Evolutionary conservation across 2,329 filamentous ascomycete genomes (phyloP).

Genomic region (Pseudogymnoascus sp.): DNA sequence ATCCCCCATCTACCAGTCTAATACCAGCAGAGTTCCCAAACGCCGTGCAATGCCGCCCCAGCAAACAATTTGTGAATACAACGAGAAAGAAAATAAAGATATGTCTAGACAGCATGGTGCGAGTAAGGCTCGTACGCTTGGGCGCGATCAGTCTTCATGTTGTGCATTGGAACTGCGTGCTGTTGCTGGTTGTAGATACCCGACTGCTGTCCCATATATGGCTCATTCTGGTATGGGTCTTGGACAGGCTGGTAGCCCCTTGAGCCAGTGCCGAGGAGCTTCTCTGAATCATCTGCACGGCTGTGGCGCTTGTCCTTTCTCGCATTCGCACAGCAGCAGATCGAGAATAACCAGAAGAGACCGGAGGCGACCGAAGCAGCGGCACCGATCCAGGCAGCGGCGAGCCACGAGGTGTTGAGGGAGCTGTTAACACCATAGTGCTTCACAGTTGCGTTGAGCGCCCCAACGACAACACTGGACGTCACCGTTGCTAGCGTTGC

Average conservation of each 20-base stretch:
- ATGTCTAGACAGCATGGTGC: conserved; percentile 41
- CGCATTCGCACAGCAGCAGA: conserved; percentile 67
- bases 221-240: conserved; percentile 30
- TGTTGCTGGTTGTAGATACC: conserved; percentile 35
- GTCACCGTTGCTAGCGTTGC: conserved; percentile 69
- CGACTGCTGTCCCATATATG: conserved; percentile 30
- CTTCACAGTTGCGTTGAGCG: conserved; percentile 58
- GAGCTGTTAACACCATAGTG: conserved; percentile 61
- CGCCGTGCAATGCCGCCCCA: conserved; percentile 4
- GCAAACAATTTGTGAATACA: neutral
- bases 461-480: conserved; percentile 60
- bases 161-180: conserved; percentile 26
- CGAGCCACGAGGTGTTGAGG: conserved; percentile 64
- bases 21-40: conserved; percentile 3
- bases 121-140: conserved; percentile 58
- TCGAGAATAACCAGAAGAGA: conserved; percentile 85
- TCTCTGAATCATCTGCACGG: conserved; percentile 24
- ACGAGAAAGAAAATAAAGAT: neutral
- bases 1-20: neutral
- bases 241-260: conserved; percentile 39
- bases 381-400: conserved; percentile 69
- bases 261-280: conserved; percentile 17
- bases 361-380: conserved; percentile 67
- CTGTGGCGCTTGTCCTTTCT: conserved; percentile 14
- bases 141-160: conserved; percentile 30